Base-by-base conservation (phyloP, 352 stramenopile species). In the Phytophthora pseudosyringae region DNA sequence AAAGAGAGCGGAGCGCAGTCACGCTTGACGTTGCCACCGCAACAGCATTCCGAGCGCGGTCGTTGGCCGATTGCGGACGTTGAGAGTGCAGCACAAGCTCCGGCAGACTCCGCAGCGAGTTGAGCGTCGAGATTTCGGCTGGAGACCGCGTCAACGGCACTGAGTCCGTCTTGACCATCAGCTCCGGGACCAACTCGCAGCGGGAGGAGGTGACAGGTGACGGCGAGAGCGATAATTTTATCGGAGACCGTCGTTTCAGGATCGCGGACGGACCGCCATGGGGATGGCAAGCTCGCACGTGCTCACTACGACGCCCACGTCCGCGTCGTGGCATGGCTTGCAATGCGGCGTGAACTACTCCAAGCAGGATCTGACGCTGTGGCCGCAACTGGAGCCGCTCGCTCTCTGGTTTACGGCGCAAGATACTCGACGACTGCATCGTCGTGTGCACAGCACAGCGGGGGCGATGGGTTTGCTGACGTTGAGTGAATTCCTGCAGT, bases 351-450 rank as follows among this genome's bases (percentile, higher is more conserved):
- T 88, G 41, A 72, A 83, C 55, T 91, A 91, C 56, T 73, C 57
- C 4, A 59, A 63, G 36, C 74, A 70, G 4, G 81, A 92, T 59
- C 60, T 88, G 26, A 69, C 56, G 25, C 55, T 90, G 45, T 92
- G 81, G 83, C 71, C 81, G n/a, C 83, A 92, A 43, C 56, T 84
- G 21, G 41, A 77, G 4, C 77, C 81, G 12, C 18, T 92, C n/a
- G 64, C 76, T 13, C 75, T 83, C 15, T 92, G 83, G 79, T 89
- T 92, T 62, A 89, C 79, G 3, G 67, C 73, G 4, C 62, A 86
- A 29, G 81, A 90, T 32, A 64, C 81, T 1, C 40, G 72, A 6
- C 65, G 64, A 4, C 59, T 92, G n/a, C 36, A 70, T 18, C 52
- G 54, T 13, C 67, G 64, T n/a, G 66, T 85, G 12, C 54, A 63